phyloP scores from a whole-genome alignment of 306 rosid genomes.

The Canavalia gladiata region DNA sequence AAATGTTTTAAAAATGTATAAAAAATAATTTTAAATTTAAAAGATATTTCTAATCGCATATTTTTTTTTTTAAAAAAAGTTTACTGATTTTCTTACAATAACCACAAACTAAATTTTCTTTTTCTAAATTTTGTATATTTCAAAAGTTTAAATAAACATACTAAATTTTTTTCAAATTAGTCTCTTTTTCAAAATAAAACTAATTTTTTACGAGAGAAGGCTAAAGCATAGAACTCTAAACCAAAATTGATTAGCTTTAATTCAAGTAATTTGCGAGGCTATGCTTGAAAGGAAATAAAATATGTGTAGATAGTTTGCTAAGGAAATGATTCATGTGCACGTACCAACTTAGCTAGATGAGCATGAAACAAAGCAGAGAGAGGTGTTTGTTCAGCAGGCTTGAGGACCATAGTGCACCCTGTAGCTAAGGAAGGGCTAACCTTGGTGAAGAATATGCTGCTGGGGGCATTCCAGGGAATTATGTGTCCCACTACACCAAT shows the following conservation, averaged over 20 bases:
- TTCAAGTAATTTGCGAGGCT: background rate
- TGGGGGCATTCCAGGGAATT: conserved; percentile 81
- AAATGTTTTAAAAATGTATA: too few relatives aligned
- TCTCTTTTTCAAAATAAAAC: too few relatives aligned
- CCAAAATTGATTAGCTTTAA: background rate
- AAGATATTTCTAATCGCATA: too few relatives aligned
- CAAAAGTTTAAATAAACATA: too few relatives aligned
- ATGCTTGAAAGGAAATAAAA: too few relatives aligned
- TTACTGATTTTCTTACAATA: too few relatives aligned
- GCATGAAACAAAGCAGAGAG: conserved; percentile 81
- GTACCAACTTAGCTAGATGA: conserved; percentile 75
- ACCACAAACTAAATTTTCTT: too few relatives aligned
- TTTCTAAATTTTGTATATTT: too few relatives aligned
- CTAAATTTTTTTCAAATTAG: too few relatives aligned
- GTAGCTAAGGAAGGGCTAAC: conserved; percentile 78
- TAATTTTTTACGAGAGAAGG: too few relatives aligned
- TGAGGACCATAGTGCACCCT: conserved; percentile 85
- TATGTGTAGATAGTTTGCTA: background rate
- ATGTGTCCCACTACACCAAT: conserved; percentile 88
- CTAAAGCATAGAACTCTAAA: background rate
- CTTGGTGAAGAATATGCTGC: conserved; percentile 54
- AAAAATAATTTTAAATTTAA: too few relatives aligned
- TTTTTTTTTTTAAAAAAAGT: too few relatives aligned
- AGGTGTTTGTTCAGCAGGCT: conserved; percentile 89
- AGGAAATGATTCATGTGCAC: background rate